A percentile compares a stretch with the other conserved stretches of the same genome.
Conservation (phyloP, 768 basidiomycete species). For the Guyanaporus albipodus region DNA sequence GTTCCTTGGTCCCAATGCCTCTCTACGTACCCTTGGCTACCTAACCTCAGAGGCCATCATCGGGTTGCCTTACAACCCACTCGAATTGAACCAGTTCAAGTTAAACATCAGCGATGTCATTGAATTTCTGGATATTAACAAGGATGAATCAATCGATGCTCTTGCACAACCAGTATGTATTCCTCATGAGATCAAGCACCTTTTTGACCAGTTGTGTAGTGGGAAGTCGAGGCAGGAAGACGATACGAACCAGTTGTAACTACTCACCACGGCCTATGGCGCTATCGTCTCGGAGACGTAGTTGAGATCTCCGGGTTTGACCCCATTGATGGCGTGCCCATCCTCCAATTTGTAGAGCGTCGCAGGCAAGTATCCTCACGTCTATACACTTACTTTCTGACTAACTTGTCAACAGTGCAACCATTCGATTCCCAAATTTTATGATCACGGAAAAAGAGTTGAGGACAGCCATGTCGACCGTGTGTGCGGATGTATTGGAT, state of each 20-base stretch:
- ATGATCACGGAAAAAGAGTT: constrained; percentile 12
- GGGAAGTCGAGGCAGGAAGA: constrained; percentile 10
- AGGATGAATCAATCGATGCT: background rate
- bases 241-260: constrained; percentile 20
- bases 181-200: background rate
- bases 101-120: background rate
- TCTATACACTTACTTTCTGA: background rate
- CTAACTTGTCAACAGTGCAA: background rate
- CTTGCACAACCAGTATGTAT: constrained; percentile 4
- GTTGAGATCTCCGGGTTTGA: constrained; percentile 21
- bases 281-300: constrained; percentile 20
- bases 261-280: constrained; percentile 18
- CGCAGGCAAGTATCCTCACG: constrained; percentile 7
- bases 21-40: background rate
- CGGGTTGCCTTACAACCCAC: constrained; percentile 4
- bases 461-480: constrained; percentile 4
- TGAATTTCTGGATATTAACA: constrained; percentile 14
- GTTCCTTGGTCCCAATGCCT: constrained; percentile 8
- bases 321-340: constrained; percentile 13
- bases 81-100: constrained; percentile 11
- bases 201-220: constrained; percentile 11
- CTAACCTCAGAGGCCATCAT: constrained; percentile 7
- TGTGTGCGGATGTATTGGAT: background rate
- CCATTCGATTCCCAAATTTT: constrained; percentile 9
- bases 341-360: constrained; percentile 14